Evolutionary conservation across 2,329 filamentous ascomycete genomes (phyloP), one percentile per base, ranked within the genome.

Genomic region (Trichoderma brevicompactum): DNA sequence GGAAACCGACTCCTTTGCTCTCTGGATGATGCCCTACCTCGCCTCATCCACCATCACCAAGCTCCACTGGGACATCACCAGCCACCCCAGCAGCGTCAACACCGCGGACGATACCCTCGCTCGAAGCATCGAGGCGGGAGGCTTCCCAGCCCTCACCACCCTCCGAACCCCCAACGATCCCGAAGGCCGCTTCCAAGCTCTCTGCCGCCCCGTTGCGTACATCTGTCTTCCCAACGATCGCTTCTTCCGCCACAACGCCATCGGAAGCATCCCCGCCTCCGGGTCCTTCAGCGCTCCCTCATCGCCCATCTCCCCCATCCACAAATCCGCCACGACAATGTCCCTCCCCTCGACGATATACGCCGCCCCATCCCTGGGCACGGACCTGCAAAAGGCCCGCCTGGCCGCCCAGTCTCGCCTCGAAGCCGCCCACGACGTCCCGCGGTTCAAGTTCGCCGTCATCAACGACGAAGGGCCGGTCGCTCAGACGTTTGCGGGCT

Each of bases 121-220:
- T 1, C 80, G 81, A 65, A 87, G 87, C 70, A 90, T 93, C 68
- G 76, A 76, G 5, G 82, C 83, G 1, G 78, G 79, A 5, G 87
- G 86, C 0, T 91, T 94, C 71, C 90, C 91, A 0, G 74, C 78
- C 0, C 81, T 94, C 9, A 79, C 78, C 9, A 78, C 73, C 1
- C 77, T 93, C 17, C 85, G 90, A 62, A 81, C 86, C 0, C 91
- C 89, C 1, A 86, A 86, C 65, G 91, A 94, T 69, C 84, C 89
- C 1, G 85, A 91, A 5, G 91, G 90, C 32, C 70, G 85, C 7
- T 86, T 93, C 68, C 91, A 94, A 76, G 77, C 80, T 1, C 81
- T 92, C 1, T 94, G 91, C 74, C 83, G 82, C 49, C 90, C 90
- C 0, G 78, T 82, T 4, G 83, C 84, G 36, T 80, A 81, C 36